Evolutionary conservation across 345 rosid genomes (phyloP).

Genomic region (Carallia brachiata): DNA sequence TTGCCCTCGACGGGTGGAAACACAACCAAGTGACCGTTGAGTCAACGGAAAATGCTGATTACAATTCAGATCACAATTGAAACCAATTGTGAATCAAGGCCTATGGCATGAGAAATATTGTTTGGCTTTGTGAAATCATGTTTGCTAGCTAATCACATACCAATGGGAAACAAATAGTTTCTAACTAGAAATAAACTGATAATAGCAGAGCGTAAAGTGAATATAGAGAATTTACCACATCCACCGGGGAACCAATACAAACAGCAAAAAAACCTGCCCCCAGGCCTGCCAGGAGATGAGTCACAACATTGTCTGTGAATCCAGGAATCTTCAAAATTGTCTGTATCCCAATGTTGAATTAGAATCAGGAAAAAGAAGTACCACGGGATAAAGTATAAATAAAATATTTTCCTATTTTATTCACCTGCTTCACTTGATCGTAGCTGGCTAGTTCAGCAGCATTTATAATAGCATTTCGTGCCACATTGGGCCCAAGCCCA

Average conservation of each 20-base stretch:
- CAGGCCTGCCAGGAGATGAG: conserved; percentile 88
- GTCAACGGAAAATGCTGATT: background rate
- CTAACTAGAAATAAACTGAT: background rate
- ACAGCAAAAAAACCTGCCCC: conserved; percentile 99
- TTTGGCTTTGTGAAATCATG: background rate
- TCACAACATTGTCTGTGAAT: conserved; percentile 84
- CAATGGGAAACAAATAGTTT: too few relatives aligned
- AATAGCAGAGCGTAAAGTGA: conserved; percentile 10
- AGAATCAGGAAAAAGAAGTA: conserved; percentile 8
- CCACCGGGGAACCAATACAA: conserved; percentile 98
- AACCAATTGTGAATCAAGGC: background rate
- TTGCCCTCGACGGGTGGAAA: background rate
- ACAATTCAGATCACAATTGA: too few relatives aligned
- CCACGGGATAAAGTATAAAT: conserved; percentile 1
- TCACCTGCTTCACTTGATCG: conserved; percentile 95
- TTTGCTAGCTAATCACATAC: conserved; percentile 2
- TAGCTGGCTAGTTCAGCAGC: conserved; percentile 98
- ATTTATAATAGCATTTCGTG: conserved; percentile 92
- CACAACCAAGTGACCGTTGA: background rate
- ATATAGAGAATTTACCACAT: conserved; percentile 66
- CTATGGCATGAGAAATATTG: background rate
- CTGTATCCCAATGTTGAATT: conserved; percentile 42
- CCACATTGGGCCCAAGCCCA: conserved; percentile 90
- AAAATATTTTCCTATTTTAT: conserved; percentile 2
- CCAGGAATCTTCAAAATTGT: conserved; percentile 92